Base-by-base conservation (phyloP, 1,284 basidiomycete genomes). In the Ceratobasidium sp. region DNA sequence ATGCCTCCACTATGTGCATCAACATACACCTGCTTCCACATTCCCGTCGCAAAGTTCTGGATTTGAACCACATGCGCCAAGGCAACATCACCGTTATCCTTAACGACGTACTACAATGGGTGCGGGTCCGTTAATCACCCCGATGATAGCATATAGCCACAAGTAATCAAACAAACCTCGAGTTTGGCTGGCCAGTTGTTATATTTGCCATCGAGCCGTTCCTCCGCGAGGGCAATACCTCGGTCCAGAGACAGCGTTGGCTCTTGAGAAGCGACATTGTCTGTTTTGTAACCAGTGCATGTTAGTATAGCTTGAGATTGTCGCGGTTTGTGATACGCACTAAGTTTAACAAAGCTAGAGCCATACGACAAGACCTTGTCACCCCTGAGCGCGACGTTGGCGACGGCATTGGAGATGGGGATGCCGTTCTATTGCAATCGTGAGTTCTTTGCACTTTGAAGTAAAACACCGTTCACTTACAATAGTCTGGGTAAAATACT, bases 291-390 rank as follows among this genome's bases (percentile, higher is more conserved):
- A 27, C 15, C 22, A 3, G 13, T 12, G 43, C 1, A 40, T 6
- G 4, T 47, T 17, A 25, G 15, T 17, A 56, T 27, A 43, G 49
- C 22, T 60, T 13, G 49, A 17, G 22, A 40, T 2, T 17, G 47
- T 34, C 27, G 4, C 4, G 29, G 17, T 7, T 29, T 8, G n/a
- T 40, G 31, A 15, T 29, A 54, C 62, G 43, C 71, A 82, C 82
- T 75, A 0, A 80, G 75, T 70, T 81, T 79, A 15, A 86, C 80
- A 75, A 86, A 86, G 1, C 83, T 85, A 6, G 80, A 79, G 15
- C 84, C 83, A 71, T 85, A 83, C 1, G 84, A 77, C 12, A 82
- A 77, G 58, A 83, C 79, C 72, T 80, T 79, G 68, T 77, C 77
- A 8, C 27, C 50, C 45, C 71, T 74, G 71, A 80, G 80, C 1